phyloP scores from a whole-genome alignment of 805 yeast genomes.

The Metahyphopichia silvanorum region DNA sequence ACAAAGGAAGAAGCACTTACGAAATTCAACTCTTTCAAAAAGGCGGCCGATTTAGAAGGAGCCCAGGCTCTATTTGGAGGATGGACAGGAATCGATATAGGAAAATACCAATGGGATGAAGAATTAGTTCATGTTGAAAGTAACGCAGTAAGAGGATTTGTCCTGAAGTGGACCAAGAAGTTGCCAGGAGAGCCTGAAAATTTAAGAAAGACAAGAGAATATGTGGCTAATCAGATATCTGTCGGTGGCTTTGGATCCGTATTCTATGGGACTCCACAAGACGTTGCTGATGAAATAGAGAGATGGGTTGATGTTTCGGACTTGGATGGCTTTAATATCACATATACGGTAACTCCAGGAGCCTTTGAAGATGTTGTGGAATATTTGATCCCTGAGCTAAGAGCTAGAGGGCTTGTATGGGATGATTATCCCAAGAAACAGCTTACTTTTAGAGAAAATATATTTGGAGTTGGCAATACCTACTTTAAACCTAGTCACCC shows the following conservation, averaged over 20 bases:
- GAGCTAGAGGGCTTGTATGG: conserved; percentile 30
- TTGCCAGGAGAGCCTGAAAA: conserved; percentile 24
- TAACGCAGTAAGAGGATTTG: conserved; percentile 29
- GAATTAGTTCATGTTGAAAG: conserved; percentile 28
- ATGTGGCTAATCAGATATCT: conserved; percentile 25
- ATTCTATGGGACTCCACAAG: conserved; percentile 31
- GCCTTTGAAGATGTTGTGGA: conserved; percentile 36
- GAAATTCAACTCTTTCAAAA: conserved; percentile 28
- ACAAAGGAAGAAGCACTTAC: conserved; percentile 41
- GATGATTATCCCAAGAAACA: conserved; percentile 32
- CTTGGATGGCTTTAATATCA: conserved; percentile 43
- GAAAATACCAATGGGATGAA: conserved; percentile 26
- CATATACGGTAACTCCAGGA: conserved; percentile 34
- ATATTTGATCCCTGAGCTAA: conserved; percentile 33
- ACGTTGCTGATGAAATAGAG: conserved; percentile 39
- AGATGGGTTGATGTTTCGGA: conserved; percentile 35
- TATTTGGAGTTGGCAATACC: conserved; percentile 23
- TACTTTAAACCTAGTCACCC: conserved; percentile 13
- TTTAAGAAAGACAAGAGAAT: conserved; percentile 17
- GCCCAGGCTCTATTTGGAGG: conserved; percentile 38
- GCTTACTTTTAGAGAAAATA: conserved; percentile 35
- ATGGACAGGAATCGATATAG: conserved; percentile 42
- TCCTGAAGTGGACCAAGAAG: conserved; percentile 29
- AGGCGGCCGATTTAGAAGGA: conserved; percentile 38
- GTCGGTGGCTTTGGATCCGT: conserved; percentile 30